Base-by-base conservation (phyloP, 768 basidiomycete species). In the Naganishia antarctica region DNA sequence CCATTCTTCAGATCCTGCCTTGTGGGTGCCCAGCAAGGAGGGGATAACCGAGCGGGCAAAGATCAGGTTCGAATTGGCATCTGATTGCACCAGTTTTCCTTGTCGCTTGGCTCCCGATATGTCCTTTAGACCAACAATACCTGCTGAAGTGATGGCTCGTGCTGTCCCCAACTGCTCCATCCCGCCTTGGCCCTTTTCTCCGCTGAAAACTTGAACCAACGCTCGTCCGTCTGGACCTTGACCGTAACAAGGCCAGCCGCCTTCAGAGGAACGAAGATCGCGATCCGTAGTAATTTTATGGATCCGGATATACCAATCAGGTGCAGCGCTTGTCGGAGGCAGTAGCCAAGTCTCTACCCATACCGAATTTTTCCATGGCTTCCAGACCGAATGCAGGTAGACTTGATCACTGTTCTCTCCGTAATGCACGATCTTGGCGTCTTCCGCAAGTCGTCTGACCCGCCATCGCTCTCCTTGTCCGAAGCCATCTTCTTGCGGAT, bases 261-360 rank as follows among this genome's bases (percentile, higher is more conserved):
- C 87, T 73, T 89, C 87, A 0, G 86, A 85, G 9, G 84, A 82
- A 18, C 76, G 75, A 16, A 89, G 78, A 29, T 71, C 70, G n/a
- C 85, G 78, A 23, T 74, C 81, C 4, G 82, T 81, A 57, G 77
- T 79, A 68, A 88, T 80, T 66, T 86, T 82, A 75, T 88, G 87
- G 0, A 87, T 80, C 8, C 87, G 81, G 31, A 87, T 71, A 70
- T 89, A 86, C 86, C 86, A 88, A 21, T 84, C 78, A 2, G 85
- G 84, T 7, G 83, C 79, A 4, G 78, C 82, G 16, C 71, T 63
- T 41, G 81, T 80, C 3, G 88, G 87, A 1, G 87, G 87, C 7
- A 87, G 78, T 16, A 88, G 81, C 85, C 84, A 87, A 25, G 87
- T 89, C 78, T 88, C 87, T 47, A 89, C 84, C 63, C 82, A 79